Conservation (phyloP, 2,329 filamentous ascomycete genomes). For the Hypoxylon sp. region DNA sequence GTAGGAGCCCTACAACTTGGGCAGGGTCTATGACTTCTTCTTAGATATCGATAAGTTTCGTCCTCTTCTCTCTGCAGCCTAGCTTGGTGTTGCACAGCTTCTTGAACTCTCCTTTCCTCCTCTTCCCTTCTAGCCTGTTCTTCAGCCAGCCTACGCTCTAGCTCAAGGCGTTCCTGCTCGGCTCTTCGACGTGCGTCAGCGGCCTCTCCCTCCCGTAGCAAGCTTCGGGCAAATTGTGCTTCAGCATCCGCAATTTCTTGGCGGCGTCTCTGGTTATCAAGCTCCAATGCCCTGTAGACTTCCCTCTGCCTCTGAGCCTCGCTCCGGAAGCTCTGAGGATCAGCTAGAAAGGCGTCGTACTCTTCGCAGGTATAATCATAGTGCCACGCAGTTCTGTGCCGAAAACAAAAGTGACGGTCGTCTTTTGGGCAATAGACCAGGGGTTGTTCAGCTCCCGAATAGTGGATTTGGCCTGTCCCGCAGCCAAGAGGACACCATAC, state of each 20-base stretch:
- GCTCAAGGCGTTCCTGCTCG: slow-evolving; percentile 49
- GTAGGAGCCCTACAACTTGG: slow-evolving; percentile 58
- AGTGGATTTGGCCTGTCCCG: slow-evolving; percentile 67
- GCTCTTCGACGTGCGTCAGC: slow-evolving; percentile 51
- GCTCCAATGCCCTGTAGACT: slow-evolving; percentile 61
- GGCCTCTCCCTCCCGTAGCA: slow-evolving; percentile 40
- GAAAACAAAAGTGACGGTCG: slow-evolving; percentile 60
- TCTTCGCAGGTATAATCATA: slow-evolving; percentile 60
- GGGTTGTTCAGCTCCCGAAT: slow-evolving; percentile 57
- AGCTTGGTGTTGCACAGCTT: slow-evolving; percentile 26
- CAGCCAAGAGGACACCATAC: slow-evolving; percentile 69
- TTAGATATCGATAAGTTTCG: slow-evolving; percentile 52
- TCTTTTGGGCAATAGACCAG: slow-evolving; percentile 62
- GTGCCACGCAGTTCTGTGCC: slow-evolving; percentile 61
- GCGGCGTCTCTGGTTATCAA: slow-evolving; percentile 58
- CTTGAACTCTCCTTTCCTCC: slow-evolving; percentile 46
- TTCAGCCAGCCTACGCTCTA: slow-evolving; percentile 37
- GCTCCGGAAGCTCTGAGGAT: slow-evolving; percentile 59
- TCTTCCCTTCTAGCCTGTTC: slow-evolving; percentile 35
- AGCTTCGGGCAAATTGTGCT: slow-evolving; percentile 54
- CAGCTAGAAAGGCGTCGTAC: slow-evolving; percentile 58
- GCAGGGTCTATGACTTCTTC: slow-evolving; percentile 57
- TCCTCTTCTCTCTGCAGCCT: slow-evolving; percentile 57
- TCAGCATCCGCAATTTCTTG: slow-evolving; percentile 57
- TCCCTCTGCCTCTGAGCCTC: slow-evolving; percentile 60